These are phyloP conservation scores for Tolypocladium guangdongense DNA, from an alignment of 2,329 filamentous ascomycete species.

Conservation along the genomic window DNA sequence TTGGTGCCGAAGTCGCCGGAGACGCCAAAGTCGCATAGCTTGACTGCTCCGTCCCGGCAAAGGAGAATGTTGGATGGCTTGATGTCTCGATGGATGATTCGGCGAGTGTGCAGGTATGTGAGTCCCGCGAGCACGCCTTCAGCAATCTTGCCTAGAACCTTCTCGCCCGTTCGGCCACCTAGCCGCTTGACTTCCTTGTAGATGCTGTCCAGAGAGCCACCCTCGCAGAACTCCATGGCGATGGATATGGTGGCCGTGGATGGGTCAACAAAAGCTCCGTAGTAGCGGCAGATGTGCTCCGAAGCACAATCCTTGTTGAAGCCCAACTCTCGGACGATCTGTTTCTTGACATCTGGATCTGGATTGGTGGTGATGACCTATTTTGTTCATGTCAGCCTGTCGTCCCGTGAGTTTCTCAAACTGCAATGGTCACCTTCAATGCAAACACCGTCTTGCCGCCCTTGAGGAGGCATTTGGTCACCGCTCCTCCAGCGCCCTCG, in stretches of 20 bases:
- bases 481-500: conserved; percentile 90
- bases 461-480: conserved; percentile 81
- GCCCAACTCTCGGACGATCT: conserved; percentile 89
- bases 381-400: conserved; percentile 1
- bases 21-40: conserved; percentile 96
- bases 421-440: conserved; percentile 58
- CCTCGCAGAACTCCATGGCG: conserved; percentile 98
- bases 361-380: conserved; percentile 97
- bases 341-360: conserved; percentile 95
- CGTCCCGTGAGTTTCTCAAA: conserved; percentile 3
- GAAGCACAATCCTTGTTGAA: conserved; percentile 98
- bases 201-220: conserved; percentile 89
- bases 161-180: conserved; percentile 89
- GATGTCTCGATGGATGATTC: conserved; percentile 98
- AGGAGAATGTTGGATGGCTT: conserved; percentile 96
- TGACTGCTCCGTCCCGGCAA: conserved; percentile 85
- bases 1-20: conserved; percentile 97
- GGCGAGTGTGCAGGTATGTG: conserved; percentile 88
- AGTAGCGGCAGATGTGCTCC: conserved; percentile 94
- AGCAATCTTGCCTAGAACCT: conserved; percentile 91
- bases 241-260: conserved; percentile 96
- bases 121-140: conserved; percentile 89
- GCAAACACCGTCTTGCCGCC: conserved; percentile 93
- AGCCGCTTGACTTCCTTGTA: conserved; percentile 96
- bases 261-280: conserved; percentile 91